Base-by-base conservation (phyloP, 495 filamentous ascomycete genomes). In the Trichoderma virens region DNA sequence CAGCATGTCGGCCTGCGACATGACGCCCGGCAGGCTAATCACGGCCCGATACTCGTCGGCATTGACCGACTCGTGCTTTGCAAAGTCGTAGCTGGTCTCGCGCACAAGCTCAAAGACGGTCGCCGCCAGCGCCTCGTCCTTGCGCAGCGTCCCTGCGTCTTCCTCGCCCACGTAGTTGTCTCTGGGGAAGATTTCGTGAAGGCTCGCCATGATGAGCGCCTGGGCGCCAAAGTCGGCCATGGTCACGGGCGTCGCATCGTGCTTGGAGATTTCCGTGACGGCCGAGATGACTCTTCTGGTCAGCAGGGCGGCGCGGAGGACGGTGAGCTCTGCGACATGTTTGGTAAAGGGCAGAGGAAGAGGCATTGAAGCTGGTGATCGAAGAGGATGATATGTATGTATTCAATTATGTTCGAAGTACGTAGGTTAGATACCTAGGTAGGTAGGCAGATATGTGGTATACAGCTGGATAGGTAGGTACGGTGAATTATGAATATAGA, bases 201-300 rank as follows among this genome's bases (percentile, higher is more conserved):
- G 72, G 13, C 82, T 79, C 47, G 72, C 74, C 67, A 85, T 82
- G 59, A 86, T 79, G 14, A 84, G 75, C 34, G 81, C 80, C 65
- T 86, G 83, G 11, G 80, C 77, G 62, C 78, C 83, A 65, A 83
- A 84, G 66, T 86, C 83, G 68, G 80, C 82, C 25, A 82, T 78
- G 3, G 83, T 85, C 5, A 86, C 83, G 4, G 82, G 82, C 3
- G 79, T 80, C 2, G 68, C 68, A 67, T 86, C 82, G 60, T 70
- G 70, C 63, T 85, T 86, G 68, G 79, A 74, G n/a, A 83, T 70
- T 14, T 69, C 65, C 69, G 81, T 73, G 39, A 82, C 75, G 6
- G 71, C 70, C 8, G 74, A 72, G 32, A 83, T 75, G 45, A 85
- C 73, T 61, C 75, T 71, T 63, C 82, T 83, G 11, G 83, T 85